Evolutionary conservation across 2,329 filamentous ascomycete genomes (phyloP).

Genomic region (Colletotrichum gloeosporioides): DNA sequence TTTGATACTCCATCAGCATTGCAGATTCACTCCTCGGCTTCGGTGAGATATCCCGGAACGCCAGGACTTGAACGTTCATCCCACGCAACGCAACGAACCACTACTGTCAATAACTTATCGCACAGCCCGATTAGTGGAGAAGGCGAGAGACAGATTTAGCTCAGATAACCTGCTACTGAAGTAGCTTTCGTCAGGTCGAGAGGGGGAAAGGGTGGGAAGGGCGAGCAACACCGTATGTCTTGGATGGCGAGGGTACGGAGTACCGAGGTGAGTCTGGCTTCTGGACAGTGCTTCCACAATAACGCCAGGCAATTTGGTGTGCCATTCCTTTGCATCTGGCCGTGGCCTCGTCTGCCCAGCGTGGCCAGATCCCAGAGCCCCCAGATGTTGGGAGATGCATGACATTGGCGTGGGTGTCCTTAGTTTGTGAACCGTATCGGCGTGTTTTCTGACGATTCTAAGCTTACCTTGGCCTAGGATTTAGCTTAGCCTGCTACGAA

Average conservation of each 20-base stretch:
- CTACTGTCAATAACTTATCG: conserved; percentile 6
- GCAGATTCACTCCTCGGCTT: background rate
- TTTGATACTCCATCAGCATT: background rate
- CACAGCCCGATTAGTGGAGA: conserved; percentile 17
- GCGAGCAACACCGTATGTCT: conserved; percentile 15
- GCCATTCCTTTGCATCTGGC: background rate
- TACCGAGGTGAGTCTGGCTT: background rate
- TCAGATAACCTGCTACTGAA: background rate
- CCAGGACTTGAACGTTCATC: background rate
- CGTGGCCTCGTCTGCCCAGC: background rate
- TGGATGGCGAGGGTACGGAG: background rate
- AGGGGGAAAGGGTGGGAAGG: conserved; percentile 1
- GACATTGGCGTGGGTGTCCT: background rate
- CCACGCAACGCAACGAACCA: conserved; percentile 16
- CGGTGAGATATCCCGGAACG: background rate
- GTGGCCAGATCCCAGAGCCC: background rate
- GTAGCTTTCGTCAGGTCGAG: background rate
- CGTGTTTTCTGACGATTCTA: background rate
- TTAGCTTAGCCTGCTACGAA: background rate
- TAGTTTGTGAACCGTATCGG: background rate
- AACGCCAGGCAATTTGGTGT: background rate
- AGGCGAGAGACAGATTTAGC: conserved; percentile 2
- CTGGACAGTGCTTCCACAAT: background rate
- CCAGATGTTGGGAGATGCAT: background rate
- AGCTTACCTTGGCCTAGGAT: background rate